phyloP scores from a whole-genome alignment of 371 early-diverging fungal species.

The Mortierella sp. region DNA sequence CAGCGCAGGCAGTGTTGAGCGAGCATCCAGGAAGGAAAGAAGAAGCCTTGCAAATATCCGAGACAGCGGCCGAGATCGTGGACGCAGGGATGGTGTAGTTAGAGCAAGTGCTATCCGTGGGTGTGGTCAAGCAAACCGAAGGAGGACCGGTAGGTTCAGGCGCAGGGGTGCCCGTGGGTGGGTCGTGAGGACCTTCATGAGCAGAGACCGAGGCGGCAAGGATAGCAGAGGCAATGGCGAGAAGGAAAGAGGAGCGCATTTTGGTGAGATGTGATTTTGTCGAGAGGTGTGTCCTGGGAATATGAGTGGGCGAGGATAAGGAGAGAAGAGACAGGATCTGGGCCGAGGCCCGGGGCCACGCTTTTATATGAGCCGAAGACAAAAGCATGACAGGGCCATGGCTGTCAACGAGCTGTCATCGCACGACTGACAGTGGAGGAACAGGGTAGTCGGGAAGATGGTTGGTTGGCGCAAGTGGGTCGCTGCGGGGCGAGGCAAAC shows the following conservation, averaged over 20 bases:
- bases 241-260: slow-evolving; percentile 40
- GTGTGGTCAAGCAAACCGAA: slow-evolving; percentile 45
- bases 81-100: slow-evolving; percentile 28
- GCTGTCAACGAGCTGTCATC: too few relatives aligned
- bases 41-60: slow-evolving; percentile 36
- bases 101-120: slow-evolving; percentile 43
- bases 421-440: too few relatives aligned
- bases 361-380: too few relatives aligned
- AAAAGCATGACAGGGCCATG: too few relatives aligned
- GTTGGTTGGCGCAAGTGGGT: too few relatives aligned
- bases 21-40: slow-evolving; percentile 54
- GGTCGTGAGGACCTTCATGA: slow-evolving; percentile 35
- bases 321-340: slow-evolving; percentile 7
- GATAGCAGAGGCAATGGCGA: slow-evolving; percentile 28
- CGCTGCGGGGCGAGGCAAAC: too few relatives aligned
- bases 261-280: slow-evolving; percentile 5
- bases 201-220: slow-evolving; percentile 31
- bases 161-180: not conserved
- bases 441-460: too few relatives aligned
- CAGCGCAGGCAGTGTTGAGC: slow-evolving; percentile 41
- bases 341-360: not conserved
- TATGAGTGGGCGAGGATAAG: slow-evolving; percentile 6
- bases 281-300: not conserved
- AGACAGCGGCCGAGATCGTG: slow-evolving; percentile 29
- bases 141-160: slow-evolving; percentile 6